Conservation (phyloP, 2,329 filamentous ascomycete genomes). For the Aureobasidium sp. region DNA sequence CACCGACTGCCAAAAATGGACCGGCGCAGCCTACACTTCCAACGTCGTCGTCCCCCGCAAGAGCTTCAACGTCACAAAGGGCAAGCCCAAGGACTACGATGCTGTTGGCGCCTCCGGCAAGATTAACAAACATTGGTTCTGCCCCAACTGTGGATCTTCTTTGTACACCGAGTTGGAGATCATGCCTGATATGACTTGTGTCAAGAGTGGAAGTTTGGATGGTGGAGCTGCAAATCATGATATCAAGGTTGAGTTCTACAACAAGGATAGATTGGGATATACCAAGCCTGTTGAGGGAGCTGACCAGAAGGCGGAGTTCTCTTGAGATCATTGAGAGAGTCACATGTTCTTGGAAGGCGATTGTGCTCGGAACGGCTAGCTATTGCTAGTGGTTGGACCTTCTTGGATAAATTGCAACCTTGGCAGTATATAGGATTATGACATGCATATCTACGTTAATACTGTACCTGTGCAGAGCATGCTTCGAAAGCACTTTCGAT, state of each 20-base stretch:
- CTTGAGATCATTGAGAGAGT: background rate
- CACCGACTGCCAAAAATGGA: constrained; percentile 49
- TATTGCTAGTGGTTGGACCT: background rate
- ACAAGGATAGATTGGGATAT: constrained; percentile 44
- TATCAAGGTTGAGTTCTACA: constrained; percentile 48
- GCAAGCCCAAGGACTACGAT: constrained; percentile 44
- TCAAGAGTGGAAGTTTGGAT: constrained; percentile 49
- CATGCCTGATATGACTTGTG: constrained; percentile 44
- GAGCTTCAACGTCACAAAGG: constrained; percentile 45
- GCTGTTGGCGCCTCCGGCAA: constrained; percentile 45
- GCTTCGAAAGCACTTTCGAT: background rate
- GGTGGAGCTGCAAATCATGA: constrained; percentile 40
- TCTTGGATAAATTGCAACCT: background rate
- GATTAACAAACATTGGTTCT: constrained; percentile 52
- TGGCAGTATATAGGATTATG: background rate
- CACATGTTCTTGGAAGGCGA: background rate
- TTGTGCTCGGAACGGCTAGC: background rate
- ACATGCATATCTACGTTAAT: background rate
- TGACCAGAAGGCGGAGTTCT: constrained; percentile 40
- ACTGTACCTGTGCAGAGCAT: background rate
- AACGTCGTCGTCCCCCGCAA: constrained; percentile 46
- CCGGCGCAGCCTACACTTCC: constrained; percentile 49
- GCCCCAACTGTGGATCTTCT: constrained; percentile 44
- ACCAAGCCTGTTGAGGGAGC: constrained; percentile 38
- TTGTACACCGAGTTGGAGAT: constrained; percentile 48